Evolutionary conservation across 2,329 filamentous ascomycete species (phyloP), one percentile per base, ranked within the genome.

Genomic region (Ustulina deusta): DNA sequence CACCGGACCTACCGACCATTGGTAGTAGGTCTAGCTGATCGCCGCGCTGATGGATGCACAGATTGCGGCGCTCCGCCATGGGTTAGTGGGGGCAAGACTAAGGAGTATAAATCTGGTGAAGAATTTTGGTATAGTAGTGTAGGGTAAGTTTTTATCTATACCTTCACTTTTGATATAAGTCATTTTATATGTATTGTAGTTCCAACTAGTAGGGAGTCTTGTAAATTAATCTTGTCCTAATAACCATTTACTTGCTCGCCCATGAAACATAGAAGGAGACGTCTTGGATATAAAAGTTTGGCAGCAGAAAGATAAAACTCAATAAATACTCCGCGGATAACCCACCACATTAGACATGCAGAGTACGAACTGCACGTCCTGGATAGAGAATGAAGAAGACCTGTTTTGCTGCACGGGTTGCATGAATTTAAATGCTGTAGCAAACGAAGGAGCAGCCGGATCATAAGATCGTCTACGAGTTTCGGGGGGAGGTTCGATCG

Each of bases 391-490:
- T 3, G 49, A 61, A 13, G 20, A 11, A 20, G 27, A 44, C 3
- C 71, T 75, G 7, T 40, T 51, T 13, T 59, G 62, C 32, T 73
- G 71, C 32, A 32, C 11, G 1, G 59, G 51, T 2, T 73, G 69
- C 61, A 75, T 72, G 49, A 67, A 69, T 56, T 66, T 60, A 42
- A 65, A 17, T 74, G 71, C 55, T 75, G 72, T 49, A 66, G 66
- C 49, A 52, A 54, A 20, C 9, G 1, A 1, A 73, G 52, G 52
- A 51, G 29, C 1, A 70, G 73, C 1, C 11, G 2, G 27, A 34
- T 3, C 71, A 73, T 57, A 67, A 69, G 38, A 46, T 1, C 20
- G 63, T 73, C 34, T 74, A 69, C 36, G 6, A 67, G 10, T 20
- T 17, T 15, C 62, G 58, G 34, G 36, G 51, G 2, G 52, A 55